Base-by-base conservation (phyloP, 805 yeast genomes). In the Pichia paraexigua region DNA sequence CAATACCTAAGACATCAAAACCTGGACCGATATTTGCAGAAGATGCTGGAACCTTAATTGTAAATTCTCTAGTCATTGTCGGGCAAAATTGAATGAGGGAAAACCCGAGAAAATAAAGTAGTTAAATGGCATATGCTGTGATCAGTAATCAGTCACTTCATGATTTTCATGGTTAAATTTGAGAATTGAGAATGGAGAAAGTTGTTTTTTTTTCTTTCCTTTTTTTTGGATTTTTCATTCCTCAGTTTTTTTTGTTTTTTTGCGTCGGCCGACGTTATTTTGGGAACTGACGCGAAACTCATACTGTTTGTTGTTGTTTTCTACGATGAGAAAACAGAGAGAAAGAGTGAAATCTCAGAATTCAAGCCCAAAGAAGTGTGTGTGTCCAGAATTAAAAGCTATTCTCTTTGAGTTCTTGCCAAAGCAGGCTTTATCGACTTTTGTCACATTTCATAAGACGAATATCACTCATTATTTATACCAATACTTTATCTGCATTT, bases 11-110 rank as follows among this genome's bases (percentile, higher is more conserved):
- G 8, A 94, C 99, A 68, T 94, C 99, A 64, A 92, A 94, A 1
- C 99, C 99, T 11, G 99, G 99, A 10, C 99, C 99, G 48, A 94
- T 92, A 63, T 94, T 94, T 62, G 99, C 99, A 47, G 96, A 87
- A 6, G 98, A 91, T 8, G 98, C 97, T 5, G 99, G 99, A 18
- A 92, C 94, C 50, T 79, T 80, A 59, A 88, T 78, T 43, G 65
- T 67, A 67, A 85, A 85, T 50, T 75, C 71, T 54, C 80, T 74
- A 51, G 67, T 57, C 80, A 72, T 76, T n/a, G 45, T 53, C 5
- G 39, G 20, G 20, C n/a, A 9, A 2, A 11, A 17, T 35, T 35
- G 5, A 15, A n/a, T 35, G 20, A 17, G 39, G 18, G 20, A 10
- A 11, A 35, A 35, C 39, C 20, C 39, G 39, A 2, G 11, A 10